Conservation (phyloP, 208 protist genomes). For the Wallacemonas collosoma region DNA sequence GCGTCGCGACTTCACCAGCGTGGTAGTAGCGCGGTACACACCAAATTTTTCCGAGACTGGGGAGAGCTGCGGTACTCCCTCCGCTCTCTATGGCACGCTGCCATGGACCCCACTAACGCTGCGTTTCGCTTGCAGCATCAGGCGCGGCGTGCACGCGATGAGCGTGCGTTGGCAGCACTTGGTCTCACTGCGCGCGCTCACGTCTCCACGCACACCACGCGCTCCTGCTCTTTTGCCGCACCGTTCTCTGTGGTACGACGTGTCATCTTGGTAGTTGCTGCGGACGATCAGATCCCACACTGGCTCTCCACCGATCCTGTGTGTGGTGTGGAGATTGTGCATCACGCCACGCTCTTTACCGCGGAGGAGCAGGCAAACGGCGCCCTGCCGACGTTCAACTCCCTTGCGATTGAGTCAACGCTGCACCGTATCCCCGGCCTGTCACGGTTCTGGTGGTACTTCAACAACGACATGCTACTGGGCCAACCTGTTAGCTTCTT, state of each 20-base stretch:
- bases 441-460: conserved; percentile 51
- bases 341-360: conserved; percentile 13
- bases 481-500: conserved; percentile 40
- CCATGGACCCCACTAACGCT: conserved; percentile 20
- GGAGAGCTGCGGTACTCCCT: conserved; percentile 63
- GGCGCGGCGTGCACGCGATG: conserved; percentile 24
- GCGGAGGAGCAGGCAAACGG: conserved; percentile 1
- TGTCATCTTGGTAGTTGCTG: conserved; percentile 19
- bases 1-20: conserved; percentile 24
- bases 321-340: conserved; percentile 6
- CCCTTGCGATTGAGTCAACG: conserved; percentile 37
- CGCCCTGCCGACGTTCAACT: conserved; percentile 45
- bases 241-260: conserved; percentile 11
- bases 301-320: conserved; percentile 11
- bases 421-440: conserved; percentile 45
- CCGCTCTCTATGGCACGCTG: conserved; percentile 33
- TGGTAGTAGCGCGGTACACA: background rate
- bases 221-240: background rate
- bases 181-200: background rate
- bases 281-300: conserved; percentile 17
- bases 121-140: conserved; percentile 29
- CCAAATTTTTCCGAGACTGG: conserved; percentile 41
- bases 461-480: conserved; percentile 57
- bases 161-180: conserved; percentile 18
- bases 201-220: background rate